Base-by-base conservation (phyloP, 2,329 filamentous ascomycete genomes). In the Periglandula ipomoeae region DNA sequence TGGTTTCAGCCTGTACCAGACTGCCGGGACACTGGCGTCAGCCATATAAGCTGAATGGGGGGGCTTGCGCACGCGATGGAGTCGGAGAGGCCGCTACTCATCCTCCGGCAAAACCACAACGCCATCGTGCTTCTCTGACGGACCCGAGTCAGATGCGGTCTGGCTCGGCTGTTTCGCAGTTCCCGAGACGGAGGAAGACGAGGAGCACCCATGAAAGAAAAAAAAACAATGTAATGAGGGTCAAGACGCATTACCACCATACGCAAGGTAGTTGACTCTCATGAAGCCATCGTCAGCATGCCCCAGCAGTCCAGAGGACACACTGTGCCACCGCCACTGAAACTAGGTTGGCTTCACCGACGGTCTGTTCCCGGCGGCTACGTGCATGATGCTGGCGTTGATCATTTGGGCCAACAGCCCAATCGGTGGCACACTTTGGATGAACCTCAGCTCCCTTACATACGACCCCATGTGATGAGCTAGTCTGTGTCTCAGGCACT, bases 341-440 rank as follows among this genome's bases (percentile, higher is more conserved):
- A 27, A 41, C 38, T 41, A 35, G 48, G 42, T 45, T 48, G 44
- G 44, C 49, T 41, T 56, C 56, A 53, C 55, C 56, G 55, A 56
- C 51, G 51, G 52, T 52, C 49, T 56, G 51, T 54, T 50, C 47
- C 27, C 51, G 49, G 53, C 53, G 50, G 52, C 50, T 54, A 53
- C 42, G 41, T 55, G 56, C 56, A 53, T 52, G 37, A 46, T 42
- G 42, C 47, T 39, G 47, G 47, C 40, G 48, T 51, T 53, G 32
- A 53, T 53, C 50, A 55, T 50, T 53, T 46, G 45, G n/a, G 49
- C 48, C 52, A 44, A 42, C 48, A 49, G 26, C 26, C 53, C 53
- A 54, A 51, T 53, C 32, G 48, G 47, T 42, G 47, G 43, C 42
- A 46, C 45, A 34, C 10, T 27, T 27, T 37, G 48, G 42, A 46